Base-by-base conservation (phyloP, 371 early-diverging fungal species). In the Mortierella sp. region DNA sequence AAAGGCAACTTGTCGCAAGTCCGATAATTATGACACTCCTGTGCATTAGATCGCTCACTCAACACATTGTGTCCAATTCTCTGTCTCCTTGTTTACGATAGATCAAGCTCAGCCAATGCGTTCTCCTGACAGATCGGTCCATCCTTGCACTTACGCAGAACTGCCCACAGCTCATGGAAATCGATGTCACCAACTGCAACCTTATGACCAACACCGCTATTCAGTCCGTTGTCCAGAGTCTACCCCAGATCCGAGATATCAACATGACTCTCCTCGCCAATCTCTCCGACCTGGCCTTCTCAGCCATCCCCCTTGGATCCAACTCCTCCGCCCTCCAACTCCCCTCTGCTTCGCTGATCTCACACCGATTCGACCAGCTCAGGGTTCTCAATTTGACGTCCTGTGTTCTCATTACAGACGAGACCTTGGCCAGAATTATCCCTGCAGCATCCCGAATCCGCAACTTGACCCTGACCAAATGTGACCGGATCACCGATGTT, bases 31-130 rank as follows among this genome's bases (percentile, higher is more conserved):
- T 68, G 68, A 38, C 24, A 38, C 68, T 68, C 38, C 0, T 41
- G 68, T 24, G 24, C 41, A 68, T 68, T 68, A 41, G 68, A 38
- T 68, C 41, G 43, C 41, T 68, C 68, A 68, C 68, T 68, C 29
- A 48, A 51, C 76, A 41, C 41, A 24, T 32, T 65, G 3, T 65
- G 3, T 8, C 32, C n/a, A 3, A 46, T 72, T 27, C 14, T 51
- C 32, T 38, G 48, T 24, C 27, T 24, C 58, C 49, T 43, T 54
- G 58, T 41, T 70, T 65, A 63, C 7, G 44, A 41, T 84, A 94
- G 94, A 93, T 94, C 78, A 92, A 93, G 70, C 76, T 94, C 51
- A 91, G 90, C 80, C 90, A 91, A 75, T 92, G 93, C 79, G 82
- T 76, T 35, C 80, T 84, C 38, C 71, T 94, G 46, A 91, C 92